Evolutionary conservation across 305 asterid genomes (phyloP), one percentile per base, ranked within the genome.

Genomic region (Stenogyne calaminthoides): DNA sequence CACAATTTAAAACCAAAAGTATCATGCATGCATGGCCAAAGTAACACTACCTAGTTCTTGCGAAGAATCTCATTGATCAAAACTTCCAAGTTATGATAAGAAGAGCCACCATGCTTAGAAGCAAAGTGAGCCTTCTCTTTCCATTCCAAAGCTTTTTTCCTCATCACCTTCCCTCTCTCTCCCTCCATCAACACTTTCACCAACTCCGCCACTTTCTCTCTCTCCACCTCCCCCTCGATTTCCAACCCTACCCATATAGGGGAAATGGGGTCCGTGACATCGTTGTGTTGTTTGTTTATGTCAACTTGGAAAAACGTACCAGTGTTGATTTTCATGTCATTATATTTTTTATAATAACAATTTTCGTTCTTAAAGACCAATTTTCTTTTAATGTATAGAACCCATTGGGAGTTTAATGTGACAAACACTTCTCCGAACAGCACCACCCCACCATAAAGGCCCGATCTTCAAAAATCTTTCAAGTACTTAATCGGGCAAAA

Each of bases 371-470:
- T n/a, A n/a, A n/a, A n/a, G n/a, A n/a, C n/a, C n/a, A 25, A 1
- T 25, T 25, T 25, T 25, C 29, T 25, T 25, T 25, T 25, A n/a
- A n/a, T n/a, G 96, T 89, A 72, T n/a, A 89, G 44, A 64, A 0
- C 88, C 96, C 8, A 87, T 82, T 0, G 91, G 87, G 86, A n/a
- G n/a, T n/a, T n/a, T n/a, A n/a, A 54, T 84, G 96, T 1, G 61
- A 78, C 82, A 89, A 34, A 6, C 88, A 91, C 27, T 52, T 74
- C 60, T 84, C 93, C 64, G 86, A 93, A 0, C 85, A 59, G 71
- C 91, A 86, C 96, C 96, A 88, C 51, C 83, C 87, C 9, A 84
- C 90, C 80, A 89, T 72, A 81, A 76, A 74, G 32, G 83, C 82
- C 66, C 91, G 81, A 7, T 70, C 91, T 52, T 67, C 70, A 0